These are phyloP conservation scores for Fusarium buharicum DNA, from an alignment of 2,329 filamentous ascomycete genomes.

Conservation along the genomic window DNA sequence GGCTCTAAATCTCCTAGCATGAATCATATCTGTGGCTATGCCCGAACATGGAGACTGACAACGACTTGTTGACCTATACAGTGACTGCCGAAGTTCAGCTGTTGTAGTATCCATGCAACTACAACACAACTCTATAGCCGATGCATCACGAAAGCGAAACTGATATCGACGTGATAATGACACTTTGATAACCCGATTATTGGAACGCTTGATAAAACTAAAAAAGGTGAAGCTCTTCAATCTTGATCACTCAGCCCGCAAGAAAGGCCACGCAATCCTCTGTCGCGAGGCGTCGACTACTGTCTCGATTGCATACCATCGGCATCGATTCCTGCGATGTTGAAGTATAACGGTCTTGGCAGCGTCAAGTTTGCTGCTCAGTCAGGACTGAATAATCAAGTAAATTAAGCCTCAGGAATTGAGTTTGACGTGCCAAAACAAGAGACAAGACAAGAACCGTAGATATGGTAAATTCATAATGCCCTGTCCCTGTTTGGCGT, in stretches of 20 bases:
- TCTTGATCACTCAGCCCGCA: not conserved
- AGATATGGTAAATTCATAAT: not conserved
- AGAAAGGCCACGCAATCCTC: slow-evolving; percentile 36
- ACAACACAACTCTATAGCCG: not conserved
- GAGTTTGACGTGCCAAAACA: slow-evolving; percentile 10
- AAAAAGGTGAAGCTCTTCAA: not conserved
- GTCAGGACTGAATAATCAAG: slow-evolving; percentile 29
- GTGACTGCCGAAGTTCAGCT: not conserved
- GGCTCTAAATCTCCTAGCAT: no score
- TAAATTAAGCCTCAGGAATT: not conserved
- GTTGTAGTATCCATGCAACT: not conserved
- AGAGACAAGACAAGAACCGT: not conserved
- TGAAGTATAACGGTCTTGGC: slow-evolving; percentile 18
- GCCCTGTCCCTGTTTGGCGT: slow-evolving; percentile 1
- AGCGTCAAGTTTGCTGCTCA: slow-evolving; percentile 6
- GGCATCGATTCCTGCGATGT: not conserved
- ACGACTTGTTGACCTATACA: not conserved
- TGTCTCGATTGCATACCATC: slow-evolving; percentile 16
- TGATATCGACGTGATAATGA: not conserved
- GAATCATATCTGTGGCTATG: no score
- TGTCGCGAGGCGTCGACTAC: slow-evolving; percentile 20
- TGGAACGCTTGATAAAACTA: no score
- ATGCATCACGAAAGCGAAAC: not conserved
- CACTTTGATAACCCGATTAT: not conserved
- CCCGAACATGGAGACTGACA: no score